These are phyloP conservation scores for Suillus hirtellus DNA, from an alignment of 768 basidiomycete genomes.

Conservation along the genomic window DNA sequence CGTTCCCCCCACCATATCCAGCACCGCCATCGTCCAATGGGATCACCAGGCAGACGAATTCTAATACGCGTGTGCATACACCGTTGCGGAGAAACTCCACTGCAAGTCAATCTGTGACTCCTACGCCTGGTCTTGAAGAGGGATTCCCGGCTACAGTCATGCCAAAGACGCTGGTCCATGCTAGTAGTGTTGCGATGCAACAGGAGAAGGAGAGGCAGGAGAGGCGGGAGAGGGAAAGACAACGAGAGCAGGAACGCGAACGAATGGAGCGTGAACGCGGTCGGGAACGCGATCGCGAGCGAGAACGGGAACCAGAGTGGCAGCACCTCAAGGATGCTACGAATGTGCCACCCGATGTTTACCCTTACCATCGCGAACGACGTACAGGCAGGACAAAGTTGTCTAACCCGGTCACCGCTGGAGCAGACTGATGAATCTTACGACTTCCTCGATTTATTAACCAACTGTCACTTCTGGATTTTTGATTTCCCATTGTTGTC, in stretches of 20 bases:
- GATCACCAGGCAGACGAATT: constrained; percentile 26
- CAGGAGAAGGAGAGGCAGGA: constrained; percentile 48
- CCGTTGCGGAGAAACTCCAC: constrained; percentile 6
- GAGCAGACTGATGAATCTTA: constrained; percentile 11
- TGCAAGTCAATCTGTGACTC: background rate
- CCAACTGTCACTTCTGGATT: constrained; percentile 5
- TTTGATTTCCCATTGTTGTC: background rate
- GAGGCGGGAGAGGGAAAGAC: constrained; percentile 30
- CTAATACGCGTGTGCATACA: constrained; percentile 10
- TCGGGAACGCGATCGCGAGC: constrained; percentile 16
- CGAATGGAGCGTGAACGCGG: constrained; percentile 23
- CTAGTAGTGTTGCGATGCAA: constrained; percentile 55
- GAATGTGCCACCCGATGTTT: constrained; percentile 22
- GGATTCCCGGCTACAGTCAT: background rate
- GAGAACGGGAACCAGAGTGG: constrained; percentile 22
- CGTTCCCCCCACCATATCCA: constrained; percentile 25
- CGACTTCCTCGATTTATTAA: background rate
- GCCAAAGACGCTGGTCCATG: constrained; percentile 41
- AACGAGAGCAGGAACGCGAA: constrained; percentile 32
- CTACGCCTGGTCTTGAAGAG: background rate
- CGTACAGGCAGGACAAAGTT: constrained; percentile 19
- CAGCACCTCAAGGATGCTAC: constrained; percentile 29
- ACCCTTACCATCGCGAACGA: constrained; percentile 22
- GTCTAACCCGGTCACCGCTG: constrained; percentile 15
- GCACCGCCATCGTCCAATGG: constrained; percentile 17